Base-by-base conservation (phyloP, 768 basidiomycete genomes). In the Floccularia luteovirens region DNA sequence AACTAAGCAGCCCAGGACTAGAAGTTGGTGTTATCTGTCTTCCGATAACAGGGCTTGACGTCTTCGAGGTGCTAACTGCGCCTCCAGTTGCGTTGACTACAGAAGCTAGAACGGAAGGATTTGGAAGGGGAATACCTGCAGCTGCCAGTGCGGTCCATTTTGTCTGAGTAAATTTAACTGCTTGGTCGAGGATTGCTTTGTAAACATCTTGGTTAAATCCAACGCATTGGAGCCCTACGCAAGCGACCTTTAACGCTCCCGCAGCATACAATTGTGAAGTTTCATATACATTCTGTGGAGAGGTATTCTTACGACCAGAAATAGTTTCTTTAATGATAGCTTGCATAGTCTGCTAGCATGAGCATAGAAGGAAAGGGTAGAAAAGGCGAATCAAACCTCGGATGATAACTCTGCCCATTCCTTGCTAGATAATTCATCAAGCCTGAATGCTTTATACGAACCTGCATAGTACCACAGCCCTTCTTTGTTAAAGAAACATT, bases 401-500 rank as follows among this genome's bases (percentile, higher is more conserved):
- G 57, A 54, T 22, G 79, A 72, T 23, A 89, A 67, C 31, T 70
- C 70, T 21, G 71, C 73, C 78, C 82, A 89, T 54, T 89, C 86
- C 40, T 75, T 75, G 5, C 66, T 59, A 0, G 76, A 75, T 11
- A 89, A 61, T 42, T 83, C 75, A 20, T 77, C 77, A 36, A 89
- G 67, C 38, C 67, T 61, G 53, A 89, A 77, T 1, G 72, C 73
- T 39, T 70, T 75, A 59, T 89, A 89, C 3, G 75, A 69, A n/a
- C 86, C 86, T 10, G 86, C 85, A 45, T 89, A 89, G 54, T 88
- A 89, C 82, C 83, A 89, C 43, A 75, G 74, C 5, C 80, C 82
- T 41, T 86, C 82, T 55, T 79, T 86, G 57, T 79, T 82, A 49
- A 78, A 89, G 57, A 89, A 89, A 46, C 83, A 89, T 52, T 89